A percentile compares a stretch with the other conserved stretches of the same genome.
phyloP scores from a whole-genome alignment of 2,329 filamentous ascomycete species.

The Aureobasidium melanogenum region DNA sequence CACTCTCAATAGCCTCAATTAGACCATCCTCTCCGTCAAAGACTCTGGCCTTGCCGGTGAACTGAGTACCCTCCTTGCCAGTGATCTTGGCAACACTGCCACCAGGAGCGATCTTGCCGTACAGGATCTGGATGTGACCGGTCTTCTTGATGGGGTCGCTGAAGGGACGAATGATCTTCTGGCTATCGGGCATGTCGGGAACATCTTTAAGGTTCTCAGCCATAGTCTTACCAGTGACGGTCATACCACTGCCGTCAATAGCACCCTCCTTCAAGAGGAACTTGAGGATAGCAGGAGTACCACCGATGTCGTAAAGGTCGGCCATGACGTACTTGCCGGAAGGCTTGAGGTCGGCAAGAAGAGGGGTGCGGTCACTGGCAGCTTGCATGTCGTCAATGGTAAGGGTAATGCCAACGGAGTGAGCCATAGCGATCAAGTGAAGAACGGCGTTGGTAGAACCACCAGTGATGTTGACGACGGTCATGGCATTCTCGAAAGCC shows the following conservation, averaged over 20 bases:
- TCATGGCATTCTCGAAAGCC: conserved; percentile 44
- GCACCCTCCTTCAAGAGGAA: conserved; percentile 42
- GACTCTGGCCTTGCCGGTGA: conserved; percentile 60
- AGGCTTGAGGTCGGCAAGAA: conserved; percentile 44
- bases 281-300: conserved; percentile 41
- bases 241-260: conserved; percentile 40
- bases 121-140: conserved; percentile 65
- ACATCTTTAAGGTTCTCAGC: conserved; percentile 44
- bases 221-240: conserved; percentile 42
- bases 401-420: conserved; percentile 41
- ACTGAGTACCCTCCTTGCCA: conserved; percentile 61
- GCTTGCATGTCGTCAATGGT: conserved; percentile 44
- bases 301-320: conserved; percentile 50
- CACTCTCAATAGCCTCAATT: conserved; percentile 56
- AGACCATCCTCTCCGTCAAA: conserved; percentile 64
- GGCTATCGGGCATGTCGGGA: conserved; percentile 57
- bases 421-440: conserved; percentile 43
- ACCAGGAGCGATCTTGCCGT: conserved; percentile 59
- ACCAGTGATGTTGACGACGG: conserved; percentile 41
- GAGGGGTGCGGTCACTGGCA: conserved; percentile 41
- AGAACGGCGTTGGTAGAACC: conserved; percentile 44
- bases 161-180: conserved; percentile 61
- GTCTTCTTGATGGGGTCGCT: conserved; percentile 62
- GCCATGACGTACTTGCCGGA: conserved; percentile 48
- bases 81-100: conserved; percentile 69